Base-by-base conservation (phyloP, 2,329 filamentous ascomycete species). In the Fusarium pseudograminearum region DNA sequence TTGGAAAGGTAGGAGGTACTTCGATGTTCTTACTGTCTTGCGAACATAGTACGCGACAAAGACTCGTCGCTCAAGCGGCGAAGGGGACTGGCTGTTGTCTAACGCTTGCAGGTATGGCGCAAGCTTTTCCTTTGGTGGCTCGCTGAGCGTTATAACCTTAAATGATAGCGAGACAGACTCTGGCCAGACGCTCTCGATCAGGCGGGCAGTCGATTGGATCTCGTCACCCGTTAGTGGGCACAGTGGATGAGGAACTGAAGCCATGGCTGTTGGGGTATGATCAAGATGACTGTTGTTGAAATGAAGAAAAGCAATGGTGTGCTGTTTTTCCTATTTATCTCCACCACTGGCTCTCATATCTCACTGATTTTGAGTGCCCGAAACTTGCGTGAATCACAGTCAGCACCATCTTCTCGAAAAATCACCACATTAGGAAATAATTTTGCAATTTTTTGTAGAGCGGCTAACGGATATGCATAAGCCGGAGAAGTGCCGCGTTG, bases 11-110 rank as follows among this genome's bases (percentile, higher is more conserved):
- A 54, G 30, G 9, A n/a, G 7, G 9, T 5, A 38, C 5, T 36
- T 2, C 5, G 8, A 7, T 18, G 2, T 26, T 30, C 61, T 26
- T 51, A 65, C 69, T 4, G 69, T 72, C 15, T 50, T 53, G 12
- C 69, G 57, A 28, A 72, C 48, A 20, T 72, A 72, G 24, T 72
- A 72, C 10, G 69, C 57, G 18, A 66, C 65, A 46, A 72, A 72
- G 11, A 33, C 69, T 22, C 63, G 54, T 2, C 69, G 69, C 1
- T 71, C 56, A 1, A 72, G 55, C 12, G 56, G 34, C 3, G 56
- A 54, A 33, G 46, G 44, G 2, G 56, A 16, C 22, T 52, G 16
- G 10, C 65, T 66, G 6, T 40, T 47, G 3, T 67, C 69, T 3
- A 65, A 34, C 0, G 69, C 69, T 9, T 57, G 52, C 5, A 72